These are phyloP conservation scores for Macrocybe sp. DNA, from an alignment of 1,284 basidiomycete species.

Conservation along the genomic window DNA sequence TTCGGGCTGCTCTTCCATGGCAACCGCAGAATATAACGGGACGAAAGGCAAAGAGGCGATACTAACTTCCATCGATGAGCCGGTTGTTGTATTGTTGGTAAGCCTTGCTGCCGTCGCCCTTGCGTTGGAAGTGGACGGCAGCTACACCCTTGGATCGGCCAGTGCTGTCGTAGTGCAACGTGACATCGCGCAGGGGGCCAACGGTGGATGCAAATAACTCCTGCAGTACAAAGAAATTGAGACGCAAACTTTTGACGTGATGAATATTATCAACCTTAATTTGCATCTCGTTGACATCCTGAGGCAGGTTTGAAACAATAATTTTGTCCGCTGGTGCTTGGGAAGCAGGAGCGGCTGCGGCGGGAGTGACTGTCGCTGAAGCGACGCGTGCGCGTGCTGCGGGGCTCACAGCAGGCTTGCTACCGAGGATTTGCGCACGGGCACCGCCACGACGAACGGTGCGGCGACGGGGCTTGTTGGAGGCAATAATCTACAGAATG, in stretches of 20 bases:
- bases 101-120: conserved; percentile 89
- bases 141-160: conserved; percentile 92
- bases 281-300: conserved; percentile 92
- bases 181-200: conserved; percentile 81
- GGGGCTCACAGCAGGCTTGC: conserved; percentile 36
- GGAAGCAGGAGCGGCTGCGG: conserved; percentile 29
- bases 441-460: conserved; percentile 38
- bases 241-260: not conserved
- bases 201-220: conserved; percentile 93
- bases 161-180: conserved; percentile 79
- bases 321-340: conserved; percentile 76
- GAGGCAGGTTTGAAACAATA: conserved; percentile 92
- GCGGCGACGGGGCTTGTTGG: conserved; percentile 47
- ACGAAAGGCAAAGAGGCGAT: conserved; percentile 45
- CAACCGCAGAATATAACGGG: conserved; percentile 21
- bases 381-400: conserved; percentile 51
- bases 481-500: conserved; percentile 62
- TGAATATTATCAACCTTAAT: conserved; percentile 64
- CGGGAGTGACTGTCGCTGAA: conserved; percentile 35
- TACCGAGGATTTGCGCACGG: conserved; percentile 55
- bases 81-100: conserved; percentile 96
- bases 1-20: conserved; percentile 13
- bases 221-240: conserved; percentile 35
- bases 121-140: conserved; percentile 81
- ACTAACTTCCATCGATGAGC: conserved; percentile 99